Base-by-base conservation (phyloP, 169 alveolate species). In the Plasmodium chabaudi region DNA sequence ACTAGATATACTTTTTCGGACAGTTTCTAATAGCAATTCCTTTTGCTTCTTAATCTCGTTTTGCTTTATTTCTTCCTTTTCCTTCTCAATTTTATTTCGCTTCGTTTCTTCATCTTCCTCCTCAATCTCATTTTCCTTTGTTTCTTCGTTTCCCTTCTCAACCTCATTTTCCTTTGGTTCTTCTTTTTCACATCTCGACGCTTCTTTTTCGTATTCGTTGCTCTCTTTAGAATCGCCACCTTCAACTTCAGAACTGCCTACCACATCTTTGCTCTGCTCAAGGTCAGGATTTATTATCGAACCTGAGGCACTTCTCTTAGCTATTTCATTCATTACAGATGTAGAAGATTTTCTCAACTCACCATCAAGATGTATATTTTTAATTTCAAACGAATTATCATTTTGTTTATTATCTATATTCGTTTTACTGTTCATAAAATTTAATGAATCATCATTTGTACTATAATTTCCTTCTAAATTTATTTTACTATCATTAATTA, bases 351-450 rank as follows among this genome's bases (percentile, higher is more conserved):
- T 34, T 34, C 0, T 75, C 56, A 77, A 13, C 10, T 77, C 46
- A 21, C 27, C 59, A 25, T 64, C 56, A 34, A 77, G 53, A 5
- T 65, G 65, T 27, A 77, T 63, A 21, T 77, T 65, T 23, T 77
- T 77, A 63, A 77, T 77, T 39, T 77, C 65, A 57, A 77, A 77
- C 0, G 88, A 25, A 46, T 55, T 47, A n/a, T 49, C 75, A 56
- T 5, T 49, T 57, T 57, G 27, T 9, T 17, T 65, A 4, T 42
- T 34, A 4, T 19, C 59, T 13, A 7, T 15, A 19, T 12, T 49
- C 1, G n/a, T 13, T 69, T 47, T 63, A 42, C 13, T 55, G 4
- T 0, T 39, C 44, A 63, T 75, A 9, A 42, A 5, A 17, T 13
- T 44, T 23, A 42, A 42, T 10, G 15, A 19, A 15, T 17, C 27